These are phyloP conservation scores for Trichosporon sp. DNA, from an alignment of 1,284 basidiomycete species.

Conservation along the genomic window DNA sequence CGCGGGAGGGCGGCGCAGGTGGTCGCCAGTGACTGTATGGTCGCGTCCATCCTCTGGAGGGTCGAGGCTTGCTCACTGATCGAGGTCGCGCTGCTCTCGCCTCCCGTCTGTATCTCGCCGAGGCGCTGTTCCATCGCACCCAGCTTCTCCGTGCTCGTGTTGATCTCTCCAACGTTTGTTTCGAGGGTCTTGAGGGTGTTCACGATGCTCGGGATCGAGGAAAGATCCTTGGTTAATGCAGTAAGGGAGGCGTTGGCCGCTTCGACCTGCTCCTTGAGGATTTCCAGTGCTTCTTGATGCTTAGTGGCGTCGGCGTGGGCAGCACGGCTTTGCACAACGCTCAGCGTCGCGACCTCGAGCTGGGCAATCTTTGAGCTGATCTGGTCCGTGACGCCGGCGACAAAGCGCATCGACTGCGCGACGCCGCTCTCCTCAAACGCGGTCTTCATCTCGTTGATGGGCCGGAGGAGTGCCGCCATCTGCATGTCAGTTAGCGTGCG, in stretches of 20 bases:
- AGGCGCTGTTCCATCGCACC: background rate
- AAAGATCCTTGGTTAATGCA: background rate
- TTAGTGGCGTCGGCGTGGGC: background rate
- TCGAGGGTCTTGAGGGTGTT: background rate
- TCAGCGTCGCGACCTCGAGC: background rate
- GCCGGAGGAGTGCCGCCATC: conserved; percentile 17
- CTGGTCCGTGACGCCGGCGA: conserved; percentile 4
- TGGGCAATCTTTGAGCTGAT: background rate
- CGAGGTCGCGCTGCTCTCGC: background rate
- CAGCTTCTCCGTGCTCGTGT: background rate
- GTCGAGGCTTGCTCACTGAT: background rate
- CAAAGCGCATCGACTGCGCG: conserved; percentile 2
- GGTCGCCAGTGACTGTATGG: background rate
- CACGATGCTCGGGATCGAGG: background rate
- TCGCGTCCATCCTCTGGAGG: background rate
- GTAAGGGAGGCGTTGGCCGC: background rate
- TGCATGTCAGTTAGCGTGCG: background rate
- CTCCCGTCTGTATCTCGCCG: background rate
- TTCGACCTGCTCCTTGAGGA: background rate
- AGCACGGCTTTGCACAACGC: background rate
- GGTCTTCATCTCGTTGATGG: conserved; percentile 18
- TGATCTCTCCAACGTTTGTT: background rate
- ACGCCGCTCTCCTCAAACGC: conserved; percentile 12
- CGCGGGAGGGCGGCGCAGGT: background rate
- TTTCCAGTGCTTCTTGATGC: background rate